These are phyloP conservation scores for Cinchona pubescens DNA, from an alignment of 257 asterid genomes.

Conservation along the genomic window DNA sequence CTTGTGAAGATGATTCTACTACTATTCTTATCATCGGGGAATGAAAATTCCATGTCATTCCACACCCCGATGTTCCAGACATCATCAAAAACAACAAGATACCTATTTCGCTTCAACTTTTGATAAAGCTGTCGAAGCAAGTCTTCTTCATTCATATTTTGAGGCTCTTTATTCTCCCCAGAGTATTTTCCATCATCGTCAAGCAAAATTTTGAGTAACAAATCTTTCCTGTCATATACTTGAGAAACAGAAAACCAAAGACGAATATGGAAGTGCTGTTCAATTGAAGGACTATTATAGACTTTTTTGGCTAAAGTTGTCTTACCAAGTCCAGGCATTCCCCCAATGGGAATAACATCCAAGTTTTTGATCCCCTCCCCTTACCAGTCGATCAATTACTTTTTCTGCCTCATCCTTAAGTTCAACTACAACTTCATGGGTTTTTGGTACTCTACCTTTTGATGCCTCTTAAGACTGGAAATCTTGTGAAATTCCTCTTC, in stretches of 20 bases:
- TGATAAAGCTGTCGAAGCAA: background rate
- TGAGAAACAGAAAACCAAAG: background rate
- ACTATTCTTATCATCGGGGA: background rate
- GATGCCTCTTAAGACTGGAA: background rate
- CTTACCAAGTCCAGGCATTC: slow-evolving; percentile 21
- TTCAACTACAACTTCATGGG: background rate
- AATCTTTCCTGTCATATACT: background rate
- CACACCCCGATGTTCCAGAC: background rate
- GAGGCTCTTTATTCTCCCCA: background rate
- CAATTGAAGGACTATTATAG: background rate
- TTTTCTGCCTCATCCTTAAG: background rate
- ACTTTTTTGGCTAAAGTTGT: slow-evolving; percentile 16
- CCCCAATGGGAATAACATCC: slow-evolving; percentile 8
- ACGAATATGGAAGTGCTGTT: background rate
- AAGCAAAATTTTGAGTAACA: no score
- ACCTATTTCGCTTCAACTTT: background rate
- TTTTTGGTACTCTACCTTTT: background rate
- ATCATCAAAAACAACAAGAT: slow-evolving; percentile 5
- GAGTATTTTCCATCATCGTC: background rate
- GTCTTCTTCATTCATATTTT: background rate
- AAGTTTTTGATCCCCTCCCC: background rate
- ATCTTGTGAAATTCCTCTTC: background rate
- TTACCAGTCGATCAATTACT: background rate
- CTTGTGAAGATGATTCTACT: slow-evolving; percentile 5
- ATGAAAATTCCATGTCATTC: background rate